A percentile compares a stretch with the other conserved stretches of the same genome.
phyloP scores from a whole-genome alignment of 106 monocot genomes.

The Xerophyta viscosa region DNA sequence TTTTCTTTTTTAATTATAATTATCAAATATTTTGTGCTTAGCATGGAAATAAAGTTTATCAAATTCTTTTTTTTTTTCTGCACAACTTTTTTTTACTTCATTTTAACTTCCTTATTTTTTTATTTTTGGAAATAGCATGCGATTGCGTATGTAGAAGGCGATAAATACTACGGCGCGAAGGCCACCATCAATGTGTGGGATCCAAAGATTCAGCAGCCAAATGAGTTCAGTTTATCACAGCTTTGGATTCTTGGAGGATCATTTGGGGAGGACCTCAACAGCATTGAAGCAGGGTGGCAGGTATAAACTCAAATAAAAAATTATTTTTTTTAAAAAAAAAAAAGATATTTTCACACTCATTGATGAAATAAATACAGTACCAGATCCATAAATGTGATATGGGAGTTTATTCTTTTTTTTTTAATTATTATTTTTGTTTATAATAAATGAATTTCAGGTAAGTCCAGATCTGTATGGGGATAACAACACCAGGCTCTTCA shows the following conservation, averaged over 20 bases:
- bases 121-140: conserved; percentile 52
- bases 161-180: conserved; percentile 87
- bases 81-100: no score
- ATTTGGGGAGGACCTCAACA: conserved; percentile 86
- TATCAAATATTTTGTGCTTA: no score
- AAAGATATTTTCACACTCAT: no score
- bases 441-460: conserved; percentile 37
- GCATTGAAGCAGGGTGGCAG: conserved; percentile 99
- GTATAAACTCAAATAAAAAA: no score
- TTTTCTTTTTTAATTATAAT: no score
- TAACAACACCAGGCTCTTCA: conserved; percentile 84
- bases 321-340: no score
- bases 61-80: no score
- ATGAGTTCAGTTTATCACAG: conserved; percentile 95
- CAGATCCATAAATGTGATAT: no score
- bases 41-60: no score
- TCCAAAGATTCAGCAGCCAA: conserved; percentile 73
- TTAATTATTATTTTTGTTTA: background rate
- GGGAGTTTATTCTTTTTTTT: no score
- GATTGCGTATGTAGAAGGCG: conserved; percentile 90
- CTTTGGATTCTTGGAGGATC: conserved; percentile 87
- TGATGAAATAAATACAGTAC: no score
- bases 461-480: conserved; percentile 95
- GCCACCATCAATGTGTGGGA: conserved; percentile 97
- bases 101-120: background rate